Percentiles rank a stretch among this genome's conserved stretches.
Evolutionary conservation across 169 alveolate species (phyloP).

Genomic region (Plasmodium malariae): DNA sequence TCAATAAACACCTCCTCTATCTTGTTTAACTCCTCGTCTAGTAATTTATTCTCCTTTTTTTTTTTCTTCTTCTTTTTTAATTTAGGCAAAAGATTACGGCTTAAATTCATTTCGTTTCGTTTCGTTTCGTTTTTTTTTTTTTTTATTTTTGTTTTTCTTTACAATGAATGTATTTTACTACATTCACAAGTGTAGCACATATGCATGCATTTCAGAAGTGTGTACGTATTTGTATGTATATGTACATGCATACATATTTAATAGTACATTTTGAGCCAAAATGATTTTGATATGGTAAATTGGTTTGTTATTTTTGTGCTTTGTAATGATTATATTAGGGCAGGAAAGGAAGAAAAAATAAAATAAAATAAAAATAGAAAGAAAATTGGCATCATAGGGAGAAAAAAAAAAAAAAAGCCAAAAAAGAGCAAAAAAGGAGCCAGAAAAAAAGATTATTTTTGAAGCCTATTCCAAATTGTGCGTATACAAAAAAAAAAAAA

Average conservation of each 20-base stretch:
- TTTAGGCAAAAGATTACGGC: conserved; percentile 45
- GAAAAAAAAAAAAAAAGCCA: conserved; percentile 18
- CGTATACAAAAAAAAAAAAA: neutral
- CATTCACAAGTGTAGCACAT: neutral
- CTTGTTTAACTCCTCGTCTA: conserved; percentile 39
- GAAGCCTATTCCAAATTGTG: neutral
- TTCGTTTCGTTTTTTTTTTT: conserved; percentile 1
- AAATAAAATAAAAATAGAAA: neutral
- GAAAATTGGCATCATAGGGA: neutral
- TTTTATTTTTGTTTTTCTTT: neutral
- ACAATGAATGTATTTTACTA: neutral
- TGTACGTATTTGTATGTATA: too few species aligned
- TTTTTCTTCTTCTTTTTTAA: conserved; percentile 47
- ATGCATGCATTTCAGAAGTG: neutral
- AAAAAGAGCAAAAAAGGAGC: conserved; percentile 7
- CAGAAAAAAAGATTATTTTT: conserved; percentile 4
- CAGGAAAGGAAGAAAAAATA: too few species aligned
- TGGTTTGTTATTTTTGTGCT: too few species aligned
- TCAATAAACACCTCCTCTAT: conserved; percentile 48
- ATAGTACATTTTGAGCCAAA: too few species aligned
- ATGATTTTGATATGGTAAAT: too few species aligned
- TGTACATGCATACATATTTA: too few species aligned
- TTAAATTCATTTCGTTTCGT: conserved; percentile 41
- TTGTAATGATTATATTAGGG: too few species aligned
- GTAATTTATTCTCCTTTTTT: conserved; percentile 53